Evolutionary conservation across 1,139 yeast genomes (phyloP), one percentile per base, ranked within the genome.

Genomic region (Geotrichum phurueaensis): DNA sequence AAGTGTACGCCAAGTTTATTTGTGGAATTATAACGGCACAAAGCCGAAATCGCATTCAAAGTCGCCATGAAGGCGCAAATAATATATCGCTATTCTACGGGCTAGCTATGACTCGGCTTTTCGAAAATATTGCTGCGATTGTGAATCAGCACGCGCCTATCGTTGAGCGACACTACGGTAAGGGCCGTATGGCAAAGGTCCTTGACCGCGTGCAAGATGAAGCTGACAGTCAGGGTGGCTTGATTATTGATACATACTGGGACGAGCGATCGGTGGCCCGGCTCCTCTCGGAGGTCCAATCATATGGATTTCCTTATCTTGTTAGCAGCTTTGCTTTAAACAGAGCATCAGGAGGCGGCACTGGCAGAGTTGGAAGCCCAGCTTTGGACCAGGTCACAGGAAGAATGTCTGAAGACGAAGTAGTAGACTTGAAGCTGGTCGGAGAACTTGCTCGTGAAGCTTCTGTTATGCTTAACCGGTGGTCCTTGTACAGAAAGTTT

Each of bases 181-280:
- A 79, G 1, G 75, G 79, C 22, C 85, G 89, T 31, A 84, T 92
- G 78, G 76, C 80, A 2, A 79, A 79, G 55, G 92, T 92, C 4
- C 80, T 92, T 65, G 84, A 81, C 31, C 83, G 82, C 61, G 86
- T 94, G 45, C 96, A 94, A 72, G 79, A 82, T 61, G 99, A 94
- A 70, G 87, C 96, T 23, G 99, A 94, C 70, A 80, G 92, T 15
- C 99, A 94, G 70, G 87, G 95, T 27, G 96, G 96, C 0, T 77
- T 94, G 55, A 87, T 94, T 12, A 79, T 89, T 60, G 98, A 94
- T 71, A 89, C 96, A 0, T 90, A 90, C 70, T 84, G 86, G 77
- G 97, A 89, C 66, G 80, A 83, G 56, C 81, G 89, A 64, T 78
- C 87, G 51, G 71, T 90, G 12, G 84, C 80, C 48, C 79, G 83